phyloP scores from a whole-genome alignment of 2,329 filamentous ascomycete species.

The Purpureocillium lavendulum region DNA sequence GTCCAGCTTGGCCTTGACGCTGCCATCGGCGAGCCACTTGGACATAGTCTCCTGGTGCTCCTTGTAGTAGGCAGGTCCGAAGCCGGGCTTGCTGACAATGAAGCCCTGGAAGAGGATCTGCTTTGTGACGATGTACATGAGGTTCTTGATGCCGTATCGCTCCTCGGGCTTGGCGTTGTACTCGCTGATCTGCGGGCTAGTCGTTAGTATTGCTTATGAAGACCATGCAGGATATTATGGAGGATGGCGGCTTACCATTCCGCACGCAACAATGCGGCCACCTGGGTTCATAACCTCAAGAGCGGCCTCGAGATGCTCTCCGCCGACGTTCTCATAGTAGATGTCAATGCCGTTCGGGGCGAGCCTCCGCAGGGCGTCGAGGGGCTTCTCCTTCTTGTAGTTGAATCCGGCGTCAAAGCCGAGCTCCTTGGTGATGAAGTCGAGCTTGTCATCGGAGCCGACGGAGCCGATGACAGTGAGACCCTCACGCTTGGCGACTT shows the following conservation, averaged over 20 bases:
- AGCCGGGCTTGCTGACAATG: constrained; percentile 57
- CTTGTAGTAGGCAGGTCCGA: constrained; percentile 56
- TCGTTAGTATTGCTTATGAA: too few species aligned
- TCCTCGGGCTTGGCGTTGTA: constrained; percentile 57
- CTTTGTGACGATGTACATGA: constrained; percentile 58
- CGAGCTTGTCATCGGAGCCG: constrained; percentile 70
- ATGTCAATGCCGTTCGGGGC: constrained; percentile 72
- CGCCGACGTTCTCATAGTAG: constrained; percentile 47
- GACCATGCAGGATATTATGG: too few species aligned
- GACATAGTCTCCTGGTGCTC: constrained; percentile 71
- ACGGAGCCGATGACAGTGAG: constrained; percentile 73
- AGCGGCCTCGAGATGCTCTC: constrained; percentile 40
- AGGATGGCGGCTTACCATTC: constrained; percentile 40
- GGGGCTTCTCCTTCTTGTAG: constrained; percentile 74
- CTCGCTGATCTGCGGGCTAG: constrained; percentile 47
- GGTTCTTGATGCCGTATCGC: constrained; percentile 57
- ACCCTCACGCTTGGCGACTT: constrained; percentile 75
- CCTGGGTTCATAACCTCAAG: constrained; percentile 43
- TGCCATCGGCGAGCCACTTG: constrained; percentile 69
- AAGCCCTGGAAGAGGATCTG: constrained; percentile 67
- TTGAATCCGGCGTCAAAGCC: constrained; percentile 63
- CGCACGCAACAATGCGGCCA: constrained; percentile 58
- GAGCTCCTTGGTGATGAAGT: constrained; percentile 48
- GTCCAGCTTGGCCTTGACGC: constrained; percentile 60
- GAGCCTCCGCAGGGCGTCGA: constrained; percentile 59